Evolutionary conservation across 2,329 filamentous ascomycete genomes (phyloP).

Genomic region (Endoconidiophora laricicola): DNA sequence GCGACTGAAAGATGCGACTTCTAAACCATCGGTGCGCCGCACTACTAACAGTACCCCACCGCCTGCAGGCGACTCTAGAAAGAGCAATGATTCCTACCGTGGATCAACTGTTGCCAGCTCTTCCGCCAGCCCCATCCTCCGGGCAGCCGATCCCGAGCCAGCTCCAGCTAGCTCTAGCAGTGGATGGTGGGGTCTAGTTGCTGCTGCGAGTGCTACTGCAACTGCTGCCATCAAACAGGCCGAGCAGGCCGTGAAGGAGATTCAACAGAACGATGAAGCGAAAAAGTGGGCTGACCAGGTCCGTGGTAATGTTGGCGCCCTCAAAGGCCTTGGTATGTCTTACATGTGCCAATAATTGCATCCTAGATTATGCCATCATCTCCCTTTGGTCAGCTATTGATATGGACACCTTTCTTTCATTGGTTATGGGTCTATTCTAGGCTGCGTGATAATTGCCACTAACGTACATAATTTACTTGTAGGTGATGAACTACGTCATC

Average conservation of each 20-base stretch:
- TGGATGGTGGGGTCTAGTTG: slow-evolving; percentile 74
- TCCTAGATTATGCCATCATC: not conserved
- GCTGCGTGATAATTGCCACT: too few relatives aligned
- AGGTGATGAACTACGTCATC: slow-evolving; percentile 77
- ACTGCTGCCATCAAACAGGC: slow-evolving; percentile 63
- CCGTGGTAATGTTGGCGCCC: slow-evolving; percentile 66
- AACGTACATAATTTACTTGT: slow-evolving; percentile 7
- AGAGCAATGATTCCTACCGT: slow-evolving; percentile 61
- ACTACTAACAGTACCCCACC: slow-evolving; percentile 16
- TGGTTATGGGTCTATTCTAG: too few relatives aligned
- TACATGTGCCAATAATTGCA: not conserved
- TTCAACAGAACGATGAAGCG: slow-evolving; percentile 90
- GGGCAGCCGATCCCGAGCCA: not conserved
- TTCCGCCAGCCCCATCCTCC: slow-evolving; percentile 35
- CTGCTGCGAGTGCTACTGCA: slow-evolving; percentile 42
- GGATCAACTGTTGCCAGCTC: slow-evolving; percentile 51
- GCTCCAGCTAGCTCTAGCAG: slow-evolving; percentile 44
- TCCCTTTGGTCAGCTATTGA: not conserved
- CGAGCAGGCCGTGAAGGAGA: slow-evolving; percentile 82
- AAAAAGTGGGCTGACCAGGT: slow-evolving; percentile 94
- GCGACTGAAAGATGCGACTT: slow-evolving; percentile 40
- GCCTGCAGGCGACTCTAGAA: slow-evolving; percentile 31
- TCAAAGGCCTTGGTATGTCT: slow-evolving; percentile 55
- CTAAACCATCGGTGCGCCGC: slow-evolving; percentile 50
- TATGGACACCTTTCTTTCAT: not conserved